These are phyloP conservation scores for Fusarium lyarnte DNA, from an alignment of 2,329 filamentous ascomycete genomes.

Conservation along the genomic window DNA sequence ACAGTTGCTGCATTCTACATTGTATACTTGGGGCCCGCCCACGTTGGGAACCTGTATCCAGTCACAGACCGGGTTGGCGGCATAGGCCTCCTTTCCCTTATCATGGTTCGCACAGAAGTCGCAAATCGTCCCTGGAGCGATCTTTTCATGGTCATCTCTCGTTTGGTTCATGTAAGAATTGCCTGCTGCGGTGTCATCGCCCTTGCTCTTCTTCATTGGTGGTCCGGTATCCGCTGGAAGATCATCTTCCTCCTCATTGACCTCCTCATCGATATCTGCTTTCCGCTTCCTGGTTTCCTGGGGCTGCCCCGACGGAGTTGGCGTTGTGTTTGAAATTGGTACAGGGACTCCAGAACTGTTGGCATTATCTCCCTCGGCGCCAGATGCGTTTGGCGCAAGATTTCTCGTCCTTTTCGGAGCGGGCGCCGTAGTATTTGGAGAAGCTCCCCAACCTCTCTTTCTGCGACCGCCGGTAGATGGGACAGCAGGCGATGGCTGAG, in stretches of 20 bases:
- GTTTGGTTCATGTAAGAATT: background rate
- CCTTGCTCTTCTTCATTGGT: background rate
- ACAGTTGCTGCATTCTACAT: constrained; percentile 31
- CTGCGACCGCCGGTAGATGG: background rate
- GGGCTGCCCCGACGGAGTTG: background rate
- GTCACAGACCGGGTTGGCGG: background rate
- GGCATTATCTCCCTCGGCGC: background rate
- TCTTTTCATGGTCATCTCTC: background rate
- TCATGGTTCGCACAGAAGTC: constrained; percentile 25
- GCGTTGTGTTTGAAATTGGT: background rate
- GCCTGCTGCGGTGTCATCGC: background rate
- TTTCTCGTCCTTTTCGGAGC: background rate
- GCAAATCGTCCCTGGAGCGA: background rate
- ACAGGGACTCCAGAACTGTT: background rate
- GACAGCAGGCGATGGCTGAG: background rate
- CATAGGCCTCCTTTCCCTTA: background rate
- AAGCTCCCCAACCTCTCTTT: background rate
- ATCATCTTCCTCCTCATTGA: background rate
- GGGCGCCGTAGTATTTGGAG: background rate
- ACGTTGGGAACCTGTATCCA: background rate
- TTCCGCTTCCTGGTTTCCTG: background rate
- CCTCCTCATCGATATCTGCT: background rate
- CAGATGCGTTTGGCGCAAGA: background rate
- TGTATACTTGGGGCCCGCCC: background rate
- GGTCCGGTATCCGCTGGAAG: background rate